phyloP scores from a whole-genome alignment of 2,329 filamentous ascomycete genomes.

The Fusarium sp. region DNA sequence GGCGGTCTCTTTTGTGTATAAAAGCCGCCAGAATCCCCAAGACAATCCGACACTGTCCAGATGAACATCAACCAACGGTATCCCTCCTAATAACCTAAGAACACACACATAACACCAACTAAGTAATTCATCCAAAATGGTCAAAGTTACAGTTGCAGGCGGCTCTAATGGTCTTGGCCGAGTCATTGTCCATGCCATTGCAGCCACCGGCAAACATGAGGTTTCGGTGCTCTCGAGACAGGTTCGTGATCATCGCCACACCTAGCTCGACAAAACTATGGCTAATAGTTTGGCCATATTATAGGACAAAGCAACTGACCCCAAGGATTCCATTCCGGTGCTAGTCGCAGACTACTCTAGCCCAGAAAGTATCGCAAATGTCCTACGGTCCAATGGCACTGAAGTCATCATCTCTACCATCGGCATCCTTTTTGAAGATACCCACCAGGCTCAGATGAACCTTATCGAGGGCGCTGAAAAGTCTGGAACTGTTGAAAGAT shows the following conservation, averaged over 20 bases:
- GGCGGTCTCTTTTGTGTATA: background rate
- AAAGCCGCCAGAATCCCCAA: background rate
- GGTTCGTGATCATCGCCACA: background rate
- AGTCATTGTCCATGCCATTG: background rate
- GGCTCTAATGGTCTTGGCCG: background rate
- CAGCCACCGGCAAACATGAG: background rate
- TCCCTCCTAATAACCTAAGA: background rate
- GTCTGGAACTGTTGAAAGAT: background rate
- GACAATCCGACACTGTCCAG: background rate
- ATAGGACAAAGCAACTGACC: background rate
- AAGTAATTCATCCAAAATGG: background rate
- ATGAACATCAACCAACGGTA: background rate
- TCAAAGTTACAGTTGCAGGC: background rate
- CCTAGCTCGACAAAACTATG: background rate
- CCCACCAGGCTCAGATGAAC: background rate
- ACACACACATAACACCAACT: background rate
- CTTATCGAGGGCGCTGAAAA: background rate
- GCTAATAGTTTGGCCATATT: background rate
- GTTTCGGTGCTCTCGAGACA: background rate
- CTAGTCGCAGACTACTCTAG: background rate
- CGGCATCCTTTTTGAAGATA: background rate
- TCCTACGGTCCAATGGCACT: background rate
- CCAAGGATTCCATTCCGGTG: background rate
- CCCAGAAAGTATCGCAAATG: background rate
- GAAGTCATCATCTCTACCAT: background rate